Evolutionary conservation across 2,329 filamentous ascomycete species (phyloP), one percentile per base, ranked within the genome.

Genomic region (Colletotrichum sp.): DNA sequence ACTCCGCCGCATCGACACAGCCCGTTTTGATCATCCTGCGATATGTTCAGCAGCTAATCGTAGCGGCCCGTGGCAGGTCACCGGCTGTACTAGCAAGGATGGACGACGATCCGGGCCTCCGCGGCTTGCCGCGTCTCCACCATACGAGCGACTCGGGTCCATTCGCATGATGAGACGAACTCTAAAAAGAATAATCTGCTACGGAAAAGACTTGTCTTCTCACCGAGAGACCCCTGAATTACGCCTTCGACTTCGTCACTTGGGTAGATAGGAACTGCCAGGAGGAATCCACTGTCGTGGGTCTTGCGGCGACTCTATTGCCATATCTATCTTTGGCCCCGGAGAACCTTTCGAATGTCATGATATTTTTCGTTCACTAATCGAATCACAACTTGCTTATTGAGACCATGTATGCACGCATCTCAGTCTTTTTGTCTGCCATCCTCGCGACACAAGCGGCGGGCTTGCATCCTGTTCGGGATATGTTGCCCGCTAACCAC

Each of bases 101-200:
- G 6, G 5, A 48, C 36, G 19, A 15, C 64, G 16, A 27, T 36
- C 32, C n/a, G 57, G 63, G 15, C 55, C 44, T 73, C 73, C 73
- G 73, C 73, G 73, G 73, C 15, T 30, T 34, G 13, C 70, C 73
- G 70, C 22, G 55, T 36, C 69, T 27, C 73, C 68, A 75, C 67
- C 28, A 28, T 44, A 59, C 57, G 70, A 73, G 16, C 22, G 11
- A 60, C 11, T 44, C 12, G 55, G 63, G 11, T 44, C 19, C 2
- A 8, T 36, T 73, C 44, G 57, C 16, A 19, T 63, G 27, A 59
- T 60, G 73, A 48, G 64, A 75, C 73, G 57, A 75, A 73, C 34
- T 25, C n/a, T 73, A 39, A 73, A 67, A 52, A 19, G 13, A 12
- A 4, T 9, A 13, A 22, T 8, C 11, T 22, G 44, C n/a, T 3